Percentiles rank a stretch among this genome's conserved stretches.
Conservation (phyloP, 495 filamentous ascomycete genomes). For the Pyrenopolyporus hunteri region DNA sequence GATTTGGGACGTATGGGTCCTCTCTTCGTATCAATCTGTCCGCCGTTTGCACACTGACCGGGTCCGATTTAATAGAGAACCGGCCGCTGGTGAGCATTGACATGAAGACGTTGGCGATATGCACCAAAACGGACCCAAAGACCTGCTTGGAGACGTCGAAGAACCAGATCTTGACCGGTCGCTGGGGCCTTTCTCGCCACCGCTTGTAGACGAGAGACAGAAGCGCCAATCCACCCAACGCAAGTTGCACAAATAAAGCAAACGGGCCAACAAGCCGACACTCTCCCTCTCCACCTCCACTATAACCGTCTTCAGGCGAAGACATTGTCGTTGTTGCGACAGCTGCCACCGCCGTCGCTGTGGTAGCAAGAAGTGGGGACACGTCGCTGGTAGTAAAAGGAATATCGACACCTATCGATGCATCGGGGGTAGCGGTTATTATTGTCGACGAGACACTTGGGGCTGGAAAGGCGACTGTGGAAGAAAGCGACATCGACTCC, state of each 20-base stretch:
- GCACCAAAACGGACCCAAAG: slow-evolving; percentile 88
- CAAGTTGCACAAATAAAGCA: slow-evolving; percentile 85
- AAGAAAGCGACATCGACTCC: slow-evolving; percentile 37
- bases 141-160: slow-evolving; percentile 98
- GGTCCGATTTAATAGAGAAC: slow-evolving; percentile 59
- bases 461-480: slow-evolving; percentile 23
- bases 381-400: slow-evolving; percentile 38
- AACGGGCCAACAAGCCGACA: slow-evolving; percentile 85
- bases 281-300: slow-evolving; percentile 59
- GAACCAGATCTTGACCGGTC: slow-evolving; percentile 92
- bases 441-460: slow-evolving; percentile 28
- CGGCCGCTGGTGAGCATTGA: slow-evolving; percentile 90
- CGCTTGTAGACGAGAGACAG: slow-evolving; percentile 90
- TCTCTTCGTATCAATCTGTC: slow-evolving; percentile 47
- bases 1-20: slow-evolving; percentile 77
- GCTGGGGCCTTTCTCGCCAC: slow-evolving; percentile 87
- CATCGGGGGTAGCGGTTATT: slow-evolving; percentile 38
- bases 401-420: slow-evolving; percentile 40
- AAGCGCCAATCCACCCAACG: slow-evolving; percentile 83
- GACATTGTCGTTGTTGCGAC: slow-evolving; percentile 29
- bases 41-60: slow-evolving; percentile 46
- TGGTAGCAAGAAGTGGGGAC: slow-evolving; percentile 39
- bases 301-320: slow-evolving; percentile 13
- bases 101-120: slow-evolving; percentile 91
- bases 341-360: slow-evolving; percentile 42